phyloP scores from a whole-genome alignment of 768 basidiomycete genomes.

The Hypholoma fasciculare region DNA sequence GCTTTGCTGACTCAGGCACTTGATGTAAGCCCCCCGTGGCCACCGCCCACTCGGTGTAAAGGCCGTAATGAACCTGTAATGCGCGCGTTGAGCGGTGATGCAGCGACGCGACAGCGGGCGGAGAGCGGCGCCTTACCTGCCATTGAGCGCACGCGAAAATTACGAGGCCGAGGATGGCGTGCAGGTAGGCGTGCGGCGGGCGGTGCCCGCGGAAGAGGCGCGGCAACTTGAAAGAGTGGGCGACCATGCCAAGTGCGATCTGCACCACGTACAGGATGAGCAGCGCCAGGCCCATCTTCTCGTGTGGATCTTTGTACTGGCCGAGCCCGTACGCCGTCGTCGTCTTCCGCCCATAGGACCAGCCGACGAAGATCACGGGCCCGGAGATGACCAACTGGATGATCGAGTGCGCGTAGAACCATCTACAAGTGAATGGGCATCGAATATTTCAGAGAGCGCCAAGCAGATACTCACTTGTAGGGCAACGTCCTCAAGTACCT shows the following conservation, averaged over 20 bases:
- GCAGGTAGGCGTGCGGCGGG: conserved; percentile 54
- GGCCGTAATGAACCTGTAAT: conserved; percentile 45
- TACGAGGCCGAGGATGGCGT: conserved; percentile 51
- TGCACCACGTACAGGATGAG: conserved; percentile 56
- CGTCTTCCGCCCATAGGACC: conserved; percentile 41
- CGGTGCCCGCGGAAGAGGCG: conserved; percentile 37
- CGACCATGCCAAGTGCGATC: conserved; percentile 44
- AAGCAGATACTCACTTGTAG: conserved; percentile 31
- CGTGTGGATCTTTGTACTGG: conserved; percentile 43
- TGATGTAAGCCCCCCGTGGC: conserved; percentile 32
- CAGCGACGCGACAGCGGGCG: not conserved
- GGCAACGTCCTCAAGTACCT: conserved; percentile 55
- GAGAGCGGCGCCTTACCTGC: conserved; percentile 32
- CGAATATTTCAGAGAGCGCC: not conserved
- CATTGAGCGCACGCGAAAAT: conserved; percentile 56
- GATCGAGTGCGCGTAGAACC: conserved; percentile 50
- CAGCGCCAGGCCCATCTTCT: conserved; percentile 53
- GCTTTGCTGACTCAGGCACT: conserved; percentile 38
- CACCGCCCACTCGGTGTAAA: conserved; percentile 46
- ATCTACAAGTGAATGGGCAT: conserved; percentile 21
- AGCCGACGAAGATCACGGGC: conserved; percentile 55
- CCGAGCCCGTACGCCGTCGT: conserved; percentile 27
- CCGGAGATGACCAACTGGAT: conserved; percentile 51
- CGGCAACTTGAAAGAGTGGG: conserved; percentile 53
- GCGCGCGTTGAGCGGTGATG: conserved; percentile 4